Evolutionary conservation across 495 filamentous ascomycete species (phyloP), one percentile per base, ranked within the genome.

Genomic region (Xylaria venustula): DNA sequence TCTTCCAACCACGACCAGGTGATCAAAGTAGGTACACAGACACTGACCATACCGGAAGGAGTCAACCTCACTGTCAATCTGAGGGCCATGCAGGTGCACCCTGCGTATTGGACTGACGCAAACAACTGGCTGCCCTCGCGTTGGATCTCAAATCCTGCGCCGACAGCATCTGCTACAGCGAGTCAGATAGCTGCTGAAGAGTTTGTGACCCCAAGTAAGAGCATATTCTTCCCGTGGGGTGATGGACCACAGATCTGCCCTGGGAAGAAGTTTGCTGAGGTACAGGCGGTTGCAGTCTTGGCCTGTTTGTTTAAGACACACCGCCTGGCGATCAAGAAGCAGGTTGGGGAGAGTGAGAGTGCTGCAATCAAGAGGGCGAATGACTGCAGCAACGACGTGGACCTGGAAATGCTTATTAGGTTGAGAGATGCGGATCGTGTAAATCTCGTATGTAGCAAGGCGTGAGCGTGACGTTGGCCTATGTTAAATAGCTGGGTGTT

Each of bases 101-200:
- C 76, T 7, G 58, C 62, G 9, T 78, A 79, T 55, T 85, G 82
- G 82, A 32, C 57, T 6, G 67, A 74, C 25, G 66, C 65, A 2
- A 25, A 57, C 0, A 17, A 20, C 0, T 82, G 77, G 63, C 28
- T 34, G 19, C 68, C 68, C 7, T 58, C 61, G 5, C 59, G 64
- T 8, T 71, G 62, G 69, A 47, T 58, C 40, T 40, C 45, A n/a
- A 52, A 34, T 44, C 25, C 62, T 48, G 49, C 50, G n/a, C 56
- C 56, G 19, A 45, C 58, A 12, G 57, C 26, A 19, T 42, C 64
- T 6, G 63, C 37, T 7, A 22, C 49, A 0, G 49, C 54, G 11
- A 56, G 37, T 46, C 15, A 14, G 26, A 41, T 32, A 32, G 60
- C 12, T 6, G 72, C 1, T 59, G 73, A 22, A 65, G 73, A 44